Evolutionary conservation across 345 rosid species (phyloP).

Genomic region (Populus davidiana): DNA sequence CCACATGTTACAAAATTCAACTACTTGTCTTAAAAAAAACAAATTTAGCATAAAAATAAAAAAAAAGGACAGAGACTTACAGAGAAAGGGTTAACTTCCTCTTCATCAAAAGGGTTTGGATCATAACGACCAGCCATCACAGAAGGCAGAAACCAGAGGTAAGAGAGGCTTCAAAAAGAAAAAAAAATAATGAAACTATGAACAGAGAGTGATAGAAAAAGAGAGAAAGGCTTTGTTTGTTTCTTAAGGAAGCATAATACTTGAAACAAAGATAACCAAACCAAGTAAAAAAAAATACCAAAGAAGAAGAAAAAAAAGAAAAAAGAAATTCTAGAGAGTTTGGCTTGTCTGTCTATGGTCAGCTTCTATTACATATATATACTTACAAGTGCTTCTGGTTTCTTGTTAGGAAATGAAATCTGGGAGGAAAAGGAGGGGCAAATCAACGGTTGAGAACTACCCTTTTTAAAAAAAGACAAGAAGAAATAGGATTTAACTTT

Average conservation of each 20-base stretch:
- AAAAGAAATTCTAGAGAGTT: constrained; percentile 5
- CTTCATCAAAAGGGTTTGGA: constrained; percentile 83
- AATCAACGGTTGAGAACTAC: neutral
- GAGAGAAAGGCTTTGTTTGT: neutral
- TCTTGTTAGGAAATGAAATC: neutral
- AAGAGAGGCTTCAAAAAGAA: neutral
- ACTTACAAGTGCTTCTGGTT: neutral
- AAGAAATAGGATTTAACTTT: neutral
- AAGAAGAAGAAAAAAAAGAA: neutral
- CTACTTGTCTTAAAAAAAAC: neutral
- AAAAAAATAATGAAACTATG: neutral
- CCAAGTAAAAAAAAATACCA: neutral
- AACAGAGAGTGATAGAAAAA: neutral
- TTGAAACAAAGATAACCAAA: neutral
- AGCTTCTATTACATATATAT: neutral
- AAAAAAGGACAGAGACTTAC: constrained; percentile 41
- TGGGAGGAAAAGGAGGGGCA: constrained; percentile 16
- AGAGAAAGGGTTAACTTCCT: constrained; percentile 89
- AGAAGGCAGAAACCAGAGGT: neutral
- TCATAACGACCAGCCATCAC: constrained; percentile 83
- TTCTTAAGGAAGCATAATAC: constrained; percentile 15
- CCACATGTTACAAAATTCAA: neutral
- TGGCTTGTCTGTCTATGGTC: constrained; percentile 7
- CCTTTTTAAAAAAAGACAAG: no score
- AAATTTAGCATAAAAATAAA: neutral